Base-by-base conservation (phyloP, 1,284 basidiomycete species). In the Singerocomus inundabilis region DNA sequence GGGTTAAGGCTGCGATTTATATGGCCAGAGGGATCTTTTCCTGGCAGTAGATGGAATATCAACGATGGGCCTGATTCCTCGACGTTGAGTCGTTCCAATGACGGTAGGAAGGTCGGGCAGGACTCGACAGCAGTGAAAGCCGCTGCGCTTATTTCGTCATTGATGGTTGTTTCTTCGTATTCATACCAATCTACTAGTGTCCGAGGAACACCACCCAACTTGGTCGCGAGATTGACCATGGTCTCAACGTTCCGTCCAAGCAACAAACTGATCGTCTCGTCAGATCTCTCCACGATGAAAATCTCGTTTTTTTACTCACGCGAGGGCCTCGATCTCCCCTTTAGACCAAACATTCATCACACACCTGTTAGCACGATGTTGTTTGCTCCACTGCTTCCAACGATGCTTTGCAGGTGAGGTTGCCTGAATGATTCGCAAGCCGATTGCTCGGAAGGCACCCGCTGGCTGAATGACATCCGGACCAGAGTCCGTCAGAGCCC, bases 311-410 rank as follows among this genome's bases (percentile, higher is more conserved):
- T 7, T 10, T n/a, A 29, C 53, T 35, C 15, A 55, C 53, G 33
- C 33, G 2, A 51, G 46, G 6, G 45, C 9, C 15, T 0, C 11
- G 4, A 45, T 24, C n/a, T 52, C 49, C 1, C 34, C n/a, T 1
- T 41, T 5, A 0, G 38, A 26, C 44, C 51, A 53, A 1, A 53
- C 28, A 16, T 53, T 39, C 44, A 52, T 53, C 0, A 53, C 2
- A 4, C 38, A 53, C 5, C 4, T 2, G 2, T 2, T 0, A 2
- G 32, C 40, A 6, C 18, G 15, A 0, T 2, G 1, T 18, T 52
- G 15, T 13, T 52, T 52, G 33, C 32, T 16, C 48, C 34, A 49
- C 3, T 4, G 3, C 11, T 37, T 36, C 48, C 39, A 51, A 15
- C 18, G 34, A 6, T 24, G 12, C 2, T 11, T 16, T 15, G 25